phyloP scores from a whole-genome alignment of 352 stramenopile species.

The Globisporangium apiculatum region DNA sequence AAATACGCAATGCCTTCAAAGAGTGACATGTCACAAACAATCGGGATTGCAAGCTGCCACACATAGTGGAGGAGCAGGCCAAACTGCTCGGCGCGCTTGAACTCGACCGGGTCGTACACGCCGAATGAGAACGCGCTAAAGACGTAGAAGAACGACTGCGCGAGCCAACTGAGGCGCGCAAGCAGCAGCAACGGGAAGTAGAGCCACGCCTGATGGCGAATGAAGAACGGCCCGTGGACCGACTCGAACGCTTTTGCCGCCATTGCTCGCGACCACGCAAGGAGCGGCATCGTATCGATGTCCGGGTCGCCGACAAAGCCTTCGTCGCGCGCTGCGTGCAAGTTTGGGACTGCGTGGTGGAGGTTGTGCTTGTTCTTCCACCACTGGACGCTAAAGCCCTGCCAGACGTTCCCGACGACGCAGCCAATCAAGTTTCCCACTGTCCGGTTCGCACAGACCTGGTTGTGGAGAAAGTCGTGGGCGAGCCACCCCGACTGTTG shows the following conservation, averaged over 20 bases:
- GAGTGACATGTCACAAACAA: slow-evolving; percentile 57
- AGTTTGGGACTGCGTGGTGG: slow-evolving; percentile 97
- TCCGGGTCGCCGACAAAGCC: slow-evolving; percentile 92
- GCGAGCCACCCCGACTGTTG: slow-evolving; percentile 98
- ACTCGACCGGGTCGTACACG: slow-evolving; percentile 81
- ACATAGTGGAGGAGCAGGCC: slow-evolving; percentile 86
- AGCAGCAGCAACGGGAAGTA: slow-evolving; percentile 98
- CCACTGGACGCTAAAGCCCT: slow-evolving; percentile 96
- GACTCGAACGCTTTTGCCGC: slow-evolving; percentile 82
- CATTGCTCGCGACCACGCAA: slow-evolving; percentile 97
- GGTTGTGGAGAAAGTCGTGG: slow-evolving; percentile 97
- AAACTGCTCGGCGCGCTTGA: slow-evolving; percentile 71
- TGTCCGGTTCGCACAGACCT: slow-evolving; percentile 94
- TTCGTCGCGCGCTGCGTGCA: slow-evolving; percentile 87
- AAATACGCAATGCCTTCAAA: slow-evolving; percentile 74
- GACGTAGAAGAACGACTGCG: slow-evolving; percentile 95
- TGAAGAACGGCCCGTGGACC: slow-evolving; percentile 83
- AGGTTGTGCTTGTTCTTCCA: slow-evolving; percentile 99
- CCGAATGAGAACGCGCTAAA: slow-evolving; percentile 85
- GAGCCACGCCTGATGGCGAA: slow-evolving; percentile 90
- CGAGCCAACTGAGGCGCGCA: slow-evolving; percentile 94
- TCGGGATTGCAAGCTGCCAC: slow-evolving; percentile 87
- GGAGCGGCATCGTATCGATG: slow-evolving; percentile 98
- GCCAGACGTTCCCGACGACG: slow-evolving; percentile 95
- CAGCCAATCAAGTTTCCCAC: slow-evolving; percentile 91